Percentiles rank a stretch among this genome's conserved stretches.
Evolutionary conservation across 2,329 filamentous ascomycete genomes (phyloP).

Genomic region (Pyricularia grisea): DNA sequence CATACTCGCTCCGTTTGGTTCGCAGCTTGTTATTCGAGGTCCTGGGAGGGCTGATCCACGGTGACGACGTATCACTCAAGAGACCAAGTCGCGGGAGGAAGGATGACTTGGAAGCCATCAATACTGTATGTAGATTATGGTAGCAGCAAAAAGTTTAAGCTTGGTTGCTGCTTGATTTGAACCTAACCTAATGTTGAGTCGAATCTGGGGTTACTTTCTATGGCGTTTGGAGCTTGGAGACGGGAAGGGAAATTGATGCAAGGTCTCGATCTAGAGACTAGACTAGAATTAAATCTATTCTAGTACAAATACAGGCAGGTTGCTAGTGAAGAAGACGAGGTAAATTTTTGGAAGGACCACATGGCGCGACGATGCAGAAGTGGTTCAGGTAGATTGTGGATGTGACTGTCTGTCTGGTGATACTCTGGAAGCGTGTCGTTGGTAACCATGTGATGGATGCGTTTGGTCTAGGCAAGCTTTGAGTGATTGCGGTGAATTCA

Average conservation of each 20-base stretch:
- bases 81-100: conserved; percentile 21
- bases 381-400: neutral
- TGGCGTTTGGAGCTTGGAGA: neutral
- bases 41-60: conserved; percentile 7
- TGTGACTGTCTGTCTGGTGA: neutral
- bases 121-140: neutral
- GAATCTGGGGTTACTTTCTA: neutral
- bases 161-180: neutral
- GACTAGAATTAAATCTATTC: neutral
- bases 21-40: conserved; percentile 14
- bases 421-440: neutral
- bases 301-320: neutral
- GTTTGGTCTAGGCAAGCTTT: neutral
- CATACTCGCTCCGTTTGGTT: conserved; percentile 22
- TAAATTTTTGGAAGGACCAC: neutral
- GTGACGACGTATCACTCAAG: conserved; percentile 17
- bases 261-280: neutral
- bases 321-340: neutral
- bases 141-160: neutral
- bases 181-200: neutral
- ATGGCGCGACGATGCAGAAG: neutral
- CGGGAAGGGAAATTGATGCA: neutral
- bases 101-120: conserved; percentile 12
- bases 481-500: neutral
- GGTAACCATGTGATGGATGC: neutral